Evolutionary conservation across 2,329 filamentous ascomycete genomes (phyloP), one percentile per base, ranked within the genome.

Genomic region (Hypoxylon rubiginosum): DNA sequence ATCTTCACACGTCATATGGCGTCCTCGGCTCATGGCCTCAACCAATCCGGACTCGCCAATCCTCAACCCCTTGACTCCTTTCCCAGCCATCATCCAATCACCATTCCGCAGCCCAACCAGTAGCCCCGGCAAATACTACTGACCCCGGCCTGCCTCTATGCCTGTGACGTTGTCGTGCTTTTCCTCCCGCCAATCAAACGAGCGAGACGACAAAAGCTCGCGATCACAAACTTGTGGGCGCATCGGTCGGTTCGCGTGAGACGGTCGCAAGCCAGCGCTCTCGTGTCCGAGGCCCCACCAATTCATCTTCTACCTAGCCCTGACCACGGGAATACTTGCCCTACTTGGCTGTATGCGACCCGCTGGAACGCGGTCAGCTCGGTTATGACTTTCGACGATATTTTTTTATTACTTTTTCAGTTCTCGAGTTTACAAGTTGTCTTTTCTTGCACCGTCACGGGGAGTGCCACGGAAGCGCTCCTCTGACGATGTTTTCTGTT

Each of bases 101-200:
- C 24, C 52, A n/a, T 36, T 36, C 30, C 45, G 52, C 9, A 56
- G 15, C 54, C 59, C 54, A 51, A 51, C 52, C 34, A 17, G 49
- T 58, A 49, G 56, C 56, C 66, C 66, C 66, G 66, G 63, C 64
- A 69, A 64, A 66, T 69, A 41, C 64, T 45, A 64, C 55, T 46
- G 30, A 61, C 63, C 63, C 63, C 45, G 45, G 60, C 57, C 50
- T 26, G 21, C 51, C 30, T 50, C 52, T 36, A 43, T 57, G 26
- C 63, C 63, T 67, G 63, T 69, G 66, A 69, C 66, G 66, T 67
- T 64, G 17, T 54, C 54, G n/a, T 67, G 59, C 66, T 59, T 67
- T 34, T 28, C 15, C 28, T 28, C 32, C 58, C 53, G 43, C 63
- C 66, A 69, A 69, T 69, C n/a, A 60, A 34, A 32, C 46, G 55